These are phyloP conservation scores for Russula lepida DNA, from an alignment of 768 basidiomycete genomes.

Conservation along the genomic window DNA sequence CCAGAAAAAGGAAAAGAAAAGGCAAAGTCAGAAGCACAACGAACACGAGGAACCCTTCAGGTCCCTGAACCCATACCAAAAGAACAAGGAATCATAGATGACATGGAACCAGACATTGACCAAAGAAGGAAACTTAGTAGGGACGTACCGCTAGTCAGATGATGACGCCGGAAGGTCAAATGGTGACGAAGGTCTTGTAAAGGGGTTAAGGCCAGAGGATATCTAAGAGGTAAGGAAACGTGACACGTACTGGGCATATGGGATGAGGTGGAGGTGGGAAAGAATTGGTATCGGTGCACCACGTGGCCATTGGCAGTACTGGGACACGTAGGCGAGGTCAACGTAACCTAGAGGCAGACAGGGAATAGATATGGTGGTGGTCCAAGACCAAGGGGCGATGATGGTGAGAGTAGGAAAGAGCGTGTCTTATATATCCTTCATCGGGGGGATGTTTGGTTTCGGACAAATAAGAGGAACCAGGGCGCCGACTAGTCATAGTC, in stretches of 20 bases:
- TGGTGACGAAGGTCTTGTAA: not conserved
- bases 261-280: not conserved
- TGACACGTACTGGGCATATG: not conserved
- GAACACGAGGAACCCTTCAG: slow-evolving; percentile 1
- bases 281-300: not conserved
- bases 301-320: not conserved
- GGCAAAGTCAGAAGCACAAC: too few relatives aligned
- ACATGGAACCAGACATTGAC: not conserved
- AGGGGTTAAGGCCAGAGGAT: not conserved
- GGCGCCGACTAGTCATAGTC: not conserved
- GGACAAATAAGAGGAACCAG: slow-evolving; percentile 12
- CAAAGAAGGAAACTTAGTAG: not conserved
- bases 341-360: not conserved
- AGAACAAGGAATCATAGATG: not conserved
- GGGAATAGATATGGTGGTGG: not conserved
- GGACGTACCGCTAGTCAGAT: not conserved
- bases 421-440: slow-evolving; percentile 18
- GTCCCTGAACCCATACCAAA: not conserved
- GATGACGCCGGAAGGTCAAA: not conserved
- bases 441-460: slow-evolving; percentile 17
- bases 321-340: not conserved
- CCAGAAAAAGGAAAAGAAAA: not conserved
- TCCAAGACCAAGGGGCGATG: not conserved
- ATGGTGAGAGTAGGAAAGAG: not conserved
- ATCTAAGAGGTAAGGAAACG: not conserved